phyloP scores from a whole-genome alignment of 164 flowering plant species.

The Pachysandra terminalis region DNA sequence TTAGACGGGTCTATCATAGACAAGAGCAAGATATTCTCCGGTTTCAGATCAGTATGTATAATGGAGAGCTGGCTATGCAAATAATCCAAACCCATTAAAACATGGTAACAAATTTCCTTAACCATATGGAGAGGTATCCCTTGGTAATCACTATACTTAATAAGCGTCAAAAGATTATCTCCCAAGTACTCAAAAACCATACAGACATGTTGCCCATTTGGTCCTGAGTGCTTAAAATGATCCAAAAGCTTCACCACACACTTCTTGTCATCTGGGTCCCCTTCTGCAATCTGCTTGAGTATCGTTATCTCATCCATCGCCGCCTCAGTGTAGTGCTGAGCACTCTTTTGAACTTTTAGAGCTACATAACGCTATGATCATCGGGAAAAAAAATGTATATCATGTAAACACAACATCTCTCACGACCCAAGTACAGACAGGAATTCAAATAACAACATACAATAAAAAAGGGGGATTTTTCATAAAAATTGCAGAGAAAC shows the following conservation, averaged over 20 bases:
- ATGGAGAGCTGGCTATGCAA: slow-evolving; percentile 80
- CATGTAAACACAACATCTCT: neutral
- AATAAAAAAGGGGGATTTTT: neutral
- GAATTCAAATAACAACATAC: neutral
- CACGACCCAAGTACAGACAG: neutral
- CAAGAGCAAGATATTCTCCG: slow-evolving; percentile 79
- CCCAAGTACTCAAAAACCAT: slow-evolving; percentile 96
- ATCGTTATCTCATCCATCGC: slow-evolving; percentile 85
- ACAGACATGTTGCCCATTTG: slow-evolving; percentile 95
- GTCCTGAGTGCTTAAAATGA: no score
- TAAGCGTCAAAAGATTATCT: slow-evolving; percentile 85
- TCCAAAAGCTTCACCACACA: slow-evolving; percentile 91
- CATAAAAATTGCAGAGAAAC: no score
- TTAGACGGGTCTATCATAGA: slow-evolving; percentile 81
- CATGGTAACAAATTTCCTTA: slow-evolving; percentile 69
- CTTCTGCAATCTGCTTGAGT: slow-evolving; percentile 78
- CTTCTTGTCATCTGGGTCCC: slow-evolving; percentile 73
- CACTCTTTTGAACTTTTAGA: slow-evolving; percentile 70
- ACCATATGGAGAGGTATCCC: slow-evolving; percentile 76
- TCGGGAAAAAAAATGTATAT: neutral
- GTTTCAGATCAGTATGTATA: slow-evolving; percentile 94
- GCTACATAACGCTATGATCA: slow-evolving; percentile 53
- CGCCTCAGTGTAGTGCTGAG: no score
- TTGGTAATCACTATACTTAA: slow-evolving; percentile 69
- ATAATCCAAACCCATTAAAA: slow-evolving; percentile 85